Conservation (phyloP, 306 rosid genomes). For the Oemleria cerasiformis region DNA sequence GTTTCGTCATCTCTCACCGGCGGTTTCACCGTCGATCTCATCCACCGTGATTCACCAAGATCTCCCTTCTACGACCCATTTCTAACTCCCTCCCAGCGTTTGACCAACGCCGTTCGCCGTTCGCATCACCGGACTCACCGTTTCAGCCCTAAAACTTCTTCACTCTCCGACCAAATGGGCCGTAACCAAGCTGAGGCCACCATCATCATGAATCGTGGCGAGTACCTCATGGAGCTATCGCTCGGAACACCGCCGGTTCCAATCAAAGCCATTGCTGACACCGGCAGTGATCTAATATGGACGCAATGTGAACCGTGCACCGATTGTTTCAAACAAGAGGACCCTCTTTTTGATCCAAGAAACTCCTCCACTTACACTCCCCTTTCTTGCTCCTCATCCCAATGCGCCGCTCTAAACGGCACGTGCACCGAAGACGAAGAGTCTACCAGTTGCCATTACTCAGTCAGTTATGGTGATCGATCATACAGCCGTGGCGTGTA, state of each 20-base stretch:
- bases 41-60: slow-evolving; percentile 50
- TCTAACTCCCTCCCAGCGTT: slow-evolving; percentile 24
- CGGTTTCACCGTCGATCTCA: slow-evolving; percentile 40
- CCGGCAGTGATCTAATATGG: slow-evolving; percentile 61
- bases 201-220: neutral
- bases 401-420: neutral
- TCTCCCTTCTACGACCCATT: slow-evolving; percentile 40
- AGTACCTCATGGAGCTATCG: slow-evolving; percentile 39
- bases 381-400: slow-evolving; percentile 10
- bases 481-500: slow-evolving; percentile 31
- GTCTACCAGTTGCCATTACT: slow-evolving; percentile 24
- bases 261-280: slow-evolving; percentile 42
- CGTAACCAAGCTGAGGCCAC: neutral
- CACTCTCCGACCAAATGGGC: neutral
- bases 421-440: neutral
- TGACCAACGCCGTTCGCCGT: slow-evolving; percentile 35
- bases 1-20: neutral
- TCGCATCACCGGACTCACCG: slow-evolving; percentile 16
- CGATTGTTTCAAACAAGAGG: slow-evolving; percentile 32
- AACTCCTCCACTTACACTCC: slow-evolving; percentile 33
- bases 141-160: neutral
- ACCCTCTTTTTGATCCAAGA: slow-evolving; percentile 39
- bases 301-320: slow-evolving; percentile 53
- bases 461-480: slow-evolving; percentile 18
- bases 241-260: slow-evolving; percentile 54